phyloP scores from a whole-genome alignment of 345 rosid species.

The Brassica carinata region DNA sequence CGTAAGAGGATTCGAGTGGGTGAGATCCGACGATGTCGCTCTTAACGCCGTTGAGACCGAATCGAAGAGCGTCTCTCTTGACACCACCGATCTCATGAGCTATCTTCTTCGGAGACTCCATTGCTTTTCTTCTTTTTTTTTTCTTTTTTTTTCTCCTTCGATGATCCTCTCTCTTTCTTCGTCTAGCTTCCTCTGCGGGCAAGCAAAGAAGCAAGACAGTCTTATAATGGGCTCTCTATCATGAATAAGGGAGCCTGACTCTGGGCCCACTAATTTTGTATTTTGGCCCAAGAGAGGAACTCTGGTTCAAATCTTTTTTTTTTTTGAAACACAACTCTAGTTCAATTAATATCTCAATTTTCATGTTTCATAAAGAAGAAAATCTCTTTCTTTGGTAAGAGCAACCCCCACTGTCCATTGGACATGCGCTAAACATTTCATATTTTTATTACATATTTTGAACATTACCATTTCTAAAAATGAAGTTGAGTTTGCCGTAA shows the following conservation, averaged over 20 bases:
- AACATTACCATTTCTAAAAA: not conserved
- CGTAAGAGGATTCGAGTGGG: conserved; percentile 70
- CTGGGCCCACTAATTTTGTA: not conserved
- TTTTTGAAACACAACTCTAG: no score
- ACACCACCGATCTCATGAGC: conserved; percentile 70
- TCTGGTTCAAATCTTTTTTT: no score
- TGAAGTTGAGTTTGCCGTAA: not conserved
- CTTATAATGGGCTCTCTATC: not conserved
- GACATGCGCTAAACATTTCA: not conserved
- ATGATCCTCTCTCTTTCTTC: not conserved
- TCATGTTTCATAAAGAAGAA: not conserved
- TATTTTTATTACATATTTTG: not conserved
- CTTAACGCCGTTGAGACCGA: conserved; percentile 78
- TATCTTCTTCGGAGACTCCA: conserved; percentile 65
- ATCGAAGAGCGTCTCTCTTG: conserved; percentile 70
- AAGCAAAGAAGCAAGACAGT: not conserved
- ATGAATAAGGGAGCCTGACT: not conserved
- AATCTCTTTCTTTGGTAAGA: not conserved
- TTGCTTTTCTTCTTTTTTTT: conserved; percentile 1
- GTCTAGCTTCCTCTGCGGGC: conserved; percentile 27
- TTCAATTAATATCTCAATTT: not conserved
- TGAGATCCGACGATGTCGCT: conserved; percentile 76
- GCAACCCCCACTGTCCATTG: no score
- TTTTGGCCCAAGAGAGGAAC: not conserved
- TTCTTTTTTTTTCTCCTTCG: no score